Evolutionary conservation across 1,284 basidiomycete genomes (phyloP).

Genomic region (Bjerkandera adusta): DNA sequence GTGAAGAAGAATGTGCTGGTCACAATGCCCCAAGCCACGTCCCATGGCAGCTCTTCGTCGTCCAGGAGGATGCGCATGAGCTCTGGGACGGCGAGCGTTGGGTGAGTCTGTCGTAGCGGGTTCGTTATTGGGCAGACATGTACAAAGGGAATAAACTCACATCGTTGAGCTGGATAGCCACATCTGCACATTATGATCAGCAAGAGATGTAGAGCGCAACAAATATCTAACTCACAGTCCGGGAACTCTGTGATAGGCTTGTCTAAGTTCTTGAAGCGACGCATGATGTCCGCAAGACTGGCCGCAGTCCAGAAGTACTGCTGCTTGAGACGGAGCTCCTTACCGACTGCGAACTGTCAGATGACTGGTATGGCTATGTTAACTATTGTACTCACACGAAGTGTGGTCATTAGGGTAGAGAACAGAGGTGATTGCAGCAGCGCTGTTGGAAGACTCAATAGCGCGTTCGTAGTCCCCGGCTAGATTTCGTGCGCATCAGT

Average conservation of each 20-base stretch:
- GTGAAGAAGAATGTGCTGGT: slow-evolving; percentile 92
- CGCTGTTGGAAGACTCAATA: slow-evolving; percentile 82
- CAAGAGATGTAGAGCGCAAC: slow-evolving; percentile 1
- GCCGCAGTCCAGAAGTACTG: slow-evolving; percentile 94
- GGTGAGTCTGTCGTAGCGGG: slow-evolving; percentile 71
- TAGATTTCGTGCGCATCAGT: slow-evolving; percentile 31
- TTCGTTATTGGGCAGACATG: slow-evolving; percentile 3
- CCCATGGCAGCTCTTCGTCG: slow-evolving; percentile 87
- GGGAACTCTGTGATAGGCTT: slow-evolving; percentile 77
- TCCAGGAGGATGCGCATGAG: slow-evolving; percentile 87
- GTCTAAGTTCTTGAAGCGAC: slow-evolving; percentile 77
- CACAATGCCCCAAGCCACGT: slow-evolving; percentile 81
- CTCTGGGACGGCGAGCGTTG: slow-evolving; percentile 92
- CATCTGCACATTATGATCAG: slow-evolving; percentile 41
- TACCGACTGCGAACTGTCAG: slow-evolving; percentile 57
- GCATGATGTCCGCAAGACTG: slow-evolving; percentile 82
- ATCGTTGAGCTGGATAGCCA: slow-evolving; percentile 89
- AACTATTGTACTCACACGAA: slow-evolving; percentile 42
- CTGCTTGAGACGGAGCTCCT: slow-evolving; percentile 90
- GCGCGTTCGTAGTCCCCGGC: slow-evolving; percentile 90
- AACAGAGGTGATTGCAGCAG: slow-evolving; percentile 88
- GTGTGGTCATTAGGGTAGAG: slow-evolving; percentile 87
- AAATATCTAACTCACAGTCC: slow-evolving; percentile 54
- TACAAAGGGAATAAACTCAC: slow-evolving; percentile 35
- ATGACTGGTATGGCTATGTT: slow-evolving; percentile 2